Evolutionary conservation across 768 basidiomycete species (phyloP).

Genomic region (Candolleomyces aberdarensis): DNA sequence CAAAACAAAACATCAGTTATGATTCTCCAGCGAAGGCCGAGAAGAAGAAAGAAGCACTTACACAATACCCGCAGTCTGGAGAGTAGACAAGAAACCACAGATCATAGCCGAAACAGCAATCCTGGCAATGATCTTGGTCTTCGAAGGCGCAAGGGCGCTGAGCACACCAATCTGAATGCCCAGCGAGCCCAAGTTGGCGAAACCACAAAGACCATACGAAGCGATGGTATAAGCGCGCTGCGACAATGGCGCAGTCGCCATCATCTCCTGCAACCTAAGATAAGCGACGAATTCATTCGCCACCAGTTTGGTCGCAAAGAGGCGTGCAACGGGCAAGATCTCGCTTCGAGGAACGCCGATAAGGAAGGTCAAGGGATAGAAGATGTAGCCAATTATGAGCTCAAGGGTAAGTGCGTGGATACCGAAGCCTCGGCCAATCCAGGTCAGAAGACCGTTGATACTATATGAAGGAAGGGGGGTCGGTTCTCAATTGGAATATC

Average conservation of each 20-base stretch:
- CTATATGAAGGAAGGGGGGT: conserved; percentile 18
- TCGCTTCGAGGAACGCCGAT: conserved; percentile 76
- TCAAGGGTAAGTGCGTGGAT: conserved; percentile 81
- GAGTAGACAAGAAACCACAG: conserved; percentile 30
- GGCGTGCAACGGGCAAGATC: conserved; percentile 74
- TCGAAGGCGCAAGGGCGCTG: conserved; percentile 45
- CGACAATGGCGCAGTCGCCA: conserved; percentile 49
- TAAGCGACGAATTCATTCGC: conserved; percentile 89
- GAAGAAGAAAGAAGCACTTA: conserved; percentile 14
- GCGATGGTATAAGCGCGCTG: conserved; percentile 78
- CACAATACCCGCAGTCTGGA: conserved; percentile 36
- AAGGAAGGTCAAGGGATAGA: conserved; percentile 87
- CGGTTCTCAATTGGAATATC: background rate
- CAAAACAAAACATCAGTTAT: conserved; percentile 5
- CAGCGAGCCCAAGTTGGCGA: conserved; percentile 82
- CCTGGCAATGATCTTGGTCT: conserved; percentile 66
- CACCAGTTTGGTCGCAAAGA: conserved; percentile 84
- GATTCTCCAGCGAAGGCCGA: conserved; percentile 10
- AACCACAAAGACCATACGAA: conserved; percentile 87
- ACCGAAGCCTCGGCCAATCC: conserved; percentile 85
- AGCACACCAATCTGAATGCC: conserved; percentile 74
- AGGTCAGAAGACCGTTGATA: conserved; percentile 83
- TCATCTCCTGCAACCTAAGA: conserved; percentile 49
- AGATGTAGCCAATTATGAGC: conserved; percentile 81
- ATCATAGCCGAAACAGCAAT: conserved; percentile 53